Conservation (phyloP, 371 early-diverging fungal genomes). For the Capillidium heterosporum region DNA sequence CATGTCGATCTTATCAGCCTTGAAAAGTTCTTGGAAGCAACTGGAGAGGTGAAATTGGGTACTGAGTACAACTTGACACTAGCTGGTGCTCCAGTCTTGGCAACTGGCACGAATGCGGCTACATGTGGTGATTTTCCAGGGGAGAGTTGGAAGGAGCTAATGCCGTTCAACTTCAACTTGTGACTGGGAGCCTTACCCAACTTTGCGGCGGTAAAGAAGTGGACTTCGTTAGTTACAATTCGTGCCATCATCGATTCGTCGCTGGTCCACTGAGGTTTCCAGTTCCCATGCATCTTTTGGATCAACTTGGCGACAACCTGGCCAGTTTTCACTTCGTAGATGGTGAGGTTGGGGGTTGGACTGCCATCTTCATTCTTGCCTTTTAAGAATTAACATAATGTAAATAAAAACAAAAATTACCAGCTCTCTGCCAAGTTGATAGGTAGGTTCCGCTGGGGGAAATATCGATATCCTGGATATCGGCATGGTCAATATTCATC, state of each 20-base stretch:
- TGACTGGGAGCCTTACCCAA: constrained; percentile 18
- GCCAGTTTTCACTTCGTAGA: neutral
- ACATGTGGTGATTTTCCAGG: constrained; percentile 69
- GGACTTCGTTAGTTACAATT: constrained; percentile 71
- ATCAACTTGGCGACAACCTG: neutral
- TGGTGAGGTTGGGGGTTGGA: neutral
- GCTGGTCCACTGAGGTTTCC: constrained; percentile 85
- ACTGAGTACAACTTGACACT: constrained; percentile 64
- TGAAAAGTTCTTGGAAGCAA: constrained; percentile 84
- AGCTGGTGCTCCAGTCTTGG: constrained; percentile 64
- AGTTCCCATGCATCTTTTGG: neutral
- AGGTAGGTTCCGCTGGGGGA: neutral
- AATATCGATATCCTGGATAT: neutral
- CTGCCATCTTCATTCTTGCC: neutral
- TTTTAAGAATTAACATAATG: neutral
- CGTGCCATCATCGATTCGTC: constrained; percentile 77
- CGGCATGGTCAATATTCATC: neutral
- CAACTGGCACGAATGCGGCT: constrained; percentile 76
- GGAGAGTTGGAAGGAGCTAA: constrained; percentile 68
- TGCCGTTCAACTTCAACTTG: constrained; percentile 55
- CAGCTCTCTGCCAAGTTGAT: neutral
- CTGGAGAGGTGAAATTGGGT: constrained; percentile 45
- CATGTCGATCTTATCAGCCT: constrained; percentile 81
- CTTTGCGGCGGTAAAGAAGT: constrained; percentile 62
- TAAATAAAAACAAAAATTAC: neutral